These are phyloP conservation scores for Borealophlyctis nickersoniae DNA, from an alignment of 192 early-diverging fungal species.

Conservation along the genomic window DNA sequence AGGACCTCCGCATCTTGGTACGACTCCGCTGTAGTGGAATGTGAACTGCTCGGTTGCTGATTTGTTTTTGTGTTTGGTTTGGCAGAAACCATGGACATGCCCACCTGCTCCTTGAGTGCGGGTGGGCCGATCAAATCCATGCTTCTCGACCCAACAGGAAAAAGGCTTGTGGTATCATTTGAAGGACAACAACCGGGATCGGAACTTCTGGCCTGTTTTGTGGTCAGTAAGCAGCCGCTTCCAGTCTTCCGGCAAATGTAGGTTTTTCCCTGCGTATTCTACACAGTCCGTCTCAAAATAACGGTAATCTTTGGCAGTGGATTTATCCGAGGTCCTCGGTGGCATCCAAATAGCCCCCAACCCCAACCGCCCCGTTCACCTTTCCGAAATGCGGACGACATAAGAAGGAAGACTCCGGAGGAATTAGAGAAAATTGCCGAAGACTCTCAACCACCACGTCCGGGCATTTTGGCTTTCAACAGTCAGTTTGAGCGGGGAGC, in stretches of 20 bases:
- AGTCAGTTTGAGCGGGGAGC: slow-evolving; percentile 21
- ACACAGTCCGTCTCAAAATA: neutral
- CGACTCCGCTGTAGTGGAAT: neutral
- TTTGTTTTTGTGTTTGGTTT: too few relatives aligned
- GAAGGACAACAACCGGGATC: slow-evolving; percentile 31
- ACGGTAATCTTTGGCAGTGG: slow-evolving; percentile 30
- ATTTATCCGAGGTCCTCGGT: slow-evolving; percentile 37
- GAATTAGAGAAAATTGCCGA: slow-evolving; percentile 3
- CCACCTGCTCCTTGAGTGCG: slow-evolving; percentile 11
- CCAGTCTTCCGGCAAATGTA: slow-evolving; percentile 34
- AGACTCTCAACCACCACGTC: slow-evolving; percentile 4
- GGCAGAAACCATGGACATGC: neutral
- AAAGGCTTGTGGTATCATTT: slow-evolving; percentile 52
- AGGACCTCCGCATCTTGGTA: slow-evolving; percentile 22
- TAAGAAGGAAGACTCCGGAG: neutral
- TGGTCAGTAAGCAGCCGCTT: slow-evolving; percentile 23
- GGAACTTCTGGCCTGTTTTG: slow-evolving; percentile 44
- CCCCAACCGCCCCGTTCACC: slow-evolving; percentile 23
- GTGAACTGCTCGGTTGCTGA: neutral
- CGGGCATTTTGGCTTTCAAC: slow-evolving; percentile 12
- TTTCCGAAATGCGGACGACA: neutral
- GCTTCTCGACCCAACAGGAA: slow-evolving; percentile 48
- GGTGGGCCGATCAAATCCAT: slow-evolving; percentile 52
- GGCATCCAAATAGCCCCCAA: slow-evolving; percentile 12
- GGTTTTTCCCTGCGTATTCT: slow-evolving; percentile 2